These are phyloP conservation scores for Corynascus novoguineensis DNA, from an alignment of 495 filamentous ascomycete species.

Conservation along the genomic window DNA sequence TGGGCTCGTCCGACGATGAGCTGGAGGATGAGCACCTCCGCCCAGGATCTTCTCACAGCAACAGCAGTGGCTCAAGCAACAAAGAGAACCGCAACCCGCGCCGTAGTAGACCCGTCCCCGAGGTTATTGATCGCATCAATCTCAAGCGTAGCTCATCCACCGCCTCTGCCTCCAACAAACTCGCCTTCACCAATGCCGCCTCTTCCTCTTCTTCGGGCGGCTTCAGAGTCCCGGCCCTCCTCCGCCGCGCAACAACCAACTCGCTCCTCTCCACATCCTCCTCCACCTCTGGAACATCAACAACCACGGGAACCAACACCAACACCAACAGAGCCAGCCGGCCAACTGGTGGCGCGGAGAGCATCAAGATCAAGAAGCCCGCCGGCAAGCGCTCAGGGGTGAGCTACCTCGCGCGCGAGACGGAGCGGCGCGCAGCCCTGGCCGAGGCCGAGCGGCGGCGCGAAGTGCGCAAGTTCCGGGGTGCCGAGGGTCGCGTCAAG, in stretches of 20 bases:
- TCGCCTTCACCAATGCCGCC: conserved; percentile 56
- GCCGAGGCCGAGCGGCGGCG: conserved; percentile 57
- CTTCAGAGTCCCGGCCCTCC: conserved; percentile 62
- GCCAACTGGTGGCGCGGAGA: conserved; percentile 24
- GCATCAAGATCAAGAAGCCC: conserved; percentile 61
- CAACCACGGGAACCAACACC: conserved; percentile 14
- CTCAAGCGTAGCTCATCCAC: conserved; percentile 59
- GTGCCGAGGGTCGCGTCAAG: conserved; percentile 46
- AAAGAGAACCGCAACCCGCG: conserved; percentile 42
- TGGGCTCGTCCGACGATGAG: conserved; percentile 39
- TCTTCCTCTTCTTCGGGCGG: conserved; percentile 1
- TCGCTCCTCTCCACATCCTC: conserved; percentile 38
- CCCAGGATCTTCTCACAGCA: conserved; percentile 21
- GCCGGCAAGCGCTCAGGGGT: conserved; percentile 56
- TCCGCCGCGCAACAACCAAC: conserved; percentile 70
- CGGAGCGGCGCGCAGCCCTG: conserved; percentile 52
- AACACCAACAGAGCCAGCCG: neutral
- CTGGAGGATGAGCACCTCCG: conserved; percentile 31
- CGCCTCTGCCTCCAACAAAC: conserved; percentile 36
- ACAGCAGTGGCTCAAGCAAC: conserved; percentile 23
- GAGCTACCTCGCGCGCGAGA: conserved; percentile 77
- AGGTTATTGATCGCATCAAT: conserved; percentile 75
- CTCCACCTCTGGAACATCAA: neutral
- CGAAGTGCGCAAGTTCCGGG: conserved; percentile 63
- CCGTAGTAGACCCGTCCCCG: conserved; percentile 43